phyloP scores from a whole-genome alignment of 2,329 filamentous ascomycete species.

The Zymoseptoria brevis region DNA sequence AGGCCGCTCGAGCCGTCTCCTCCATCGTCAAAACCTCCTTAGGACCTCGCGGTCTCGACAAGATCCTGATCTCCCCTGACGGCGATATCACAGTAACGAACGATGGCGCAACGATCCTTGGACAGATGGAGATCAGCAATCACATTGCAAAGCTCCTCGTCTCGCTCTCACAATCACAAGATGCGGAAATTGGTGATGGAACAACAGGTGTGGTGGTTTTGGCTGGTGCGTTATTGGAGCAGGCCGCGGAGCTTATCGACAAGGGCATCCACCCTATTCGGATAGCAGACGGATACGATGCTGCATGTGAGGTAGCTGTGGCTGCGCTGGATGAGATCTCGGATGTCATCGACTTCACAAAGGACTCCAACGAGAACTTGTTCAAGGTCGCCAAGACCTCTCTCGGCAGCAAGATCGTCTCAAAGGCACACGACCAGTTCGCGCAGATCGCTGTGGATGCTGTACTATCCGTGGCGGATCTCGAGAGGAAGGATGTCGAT shows the following conservation, averaged over 20 bases:
- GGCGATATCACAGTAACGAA: constrained; percentile 99
- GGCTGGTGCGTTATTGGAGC: constrained; percentile 87
- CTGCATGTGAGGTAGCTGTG: constrained; percentile 94
- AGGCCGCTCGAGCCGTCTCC: constrained; percentile 89
- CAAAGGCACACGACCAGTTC: constrained; percentile 97
- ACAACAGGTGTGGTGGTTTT: constrained; percentile 96
- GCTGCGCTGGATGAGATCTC: constrained; percentile 87
- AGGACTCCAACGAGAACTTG: constrained; percentile 72
- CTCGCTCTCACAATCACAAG: constrained; percentile 95
- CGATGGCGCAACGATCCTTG: constrained; percentile 93
- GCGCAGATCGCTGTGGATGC: constrained; percentile 95
- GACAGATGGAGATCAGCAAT: constrained; percentile 97
- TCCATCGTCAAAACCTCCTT: constrained; percentile 97
- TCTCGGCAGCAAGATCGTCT: constrained; percentile 97
- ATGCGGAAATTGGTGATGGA: constrained; percentile 97
- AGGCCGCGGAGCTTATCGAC: constrained; percentile 95
- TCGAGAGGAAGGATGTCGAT: constrained; percentile 94
- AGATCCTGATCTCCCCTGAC: constrained; percentile 97
- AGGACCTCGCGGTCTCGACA: constrained; percentile 91
- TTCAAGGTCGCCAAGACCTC: constrained; percentile 93
- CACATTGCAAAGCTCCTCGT: constrained; percentile 96
- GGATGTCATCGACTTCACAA: constrained; percentile 80
- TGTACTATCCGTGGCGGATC: constrained; percentile 88
- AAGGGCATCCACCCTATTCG: constrained; percentile 99
- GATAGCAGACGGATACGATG: constrained; percentile 96